These are phyloP conservation scores for Elymus sibiricus DNA, from an alignment of 176 grass and related monocot species.

Conservation along the genomic window DNA sequence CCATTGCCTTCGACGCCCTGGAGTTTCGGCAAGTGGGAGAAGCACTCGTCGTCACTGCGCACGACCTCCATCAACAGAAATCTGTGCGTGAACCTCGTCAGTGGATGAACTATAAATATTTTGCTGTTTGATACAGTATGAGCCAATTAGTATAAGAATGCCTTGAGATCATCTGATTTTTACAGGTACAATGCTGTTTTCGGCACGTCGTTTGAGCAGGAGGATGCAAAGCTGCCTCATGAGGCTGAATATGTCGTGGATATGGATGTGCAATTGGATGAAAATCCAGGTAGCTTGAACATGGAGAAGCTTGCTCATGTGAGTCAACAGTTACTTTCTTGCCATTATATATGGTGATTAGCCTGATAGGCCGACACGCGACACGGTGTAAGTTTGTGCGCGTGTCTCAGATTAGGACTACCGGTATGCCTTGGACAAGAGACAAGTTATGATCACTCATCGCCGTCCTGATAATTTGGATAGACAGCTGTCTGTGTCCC, in stretches of 20 bases:
- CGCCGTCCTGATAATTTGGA: not conserved
- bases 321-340: slow-evolving; percentile 50
- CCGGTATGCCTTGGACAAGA: slow-evolving; percentile 12
- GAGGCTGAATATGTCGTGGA: slow-evolving; percentile 29
- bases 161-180: not conserved
- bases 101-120: not conserved
- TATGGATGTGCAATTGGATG: slow-evolving; percentile 36
- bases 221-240: slow-evolving; percentile 41
- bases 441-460: slow-evolving; percentile 18
- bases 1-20: slow-evolving; percentile 49
- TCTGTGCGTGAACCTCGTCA: slow-evolving; percentile 56
- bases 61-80: slow-evolving; percentile 61
- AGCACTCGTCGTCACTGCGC: slow-evolving; percentile 50
- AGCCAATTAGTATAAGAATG: not conserved
- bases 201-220: slow-evolving; percentile 39
- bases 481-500: slow-evolving; percentile 30
- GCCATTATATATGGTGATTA: slow-evolving; percentile 2
- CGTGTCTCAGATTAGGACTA: not conserved
- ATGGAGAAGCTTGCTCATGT: slow-evolving; percentile 64
- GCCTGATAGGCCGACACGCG: not conserved
- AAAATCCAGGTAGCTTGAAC: slow-evolving; percentile 43
- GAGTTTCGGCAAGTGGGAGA: slow-evolving; percentile 16
- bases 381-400: not conserved
- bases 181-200: slow-evolving; percentile 91
- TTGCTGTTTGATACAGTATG: not conserved